A percentile compares a stretch with the other conserved stretches of the same genome.
These are phyloP conservation scores for Pichia sp. DNA, from an alignment of 1,139 yeast species.

Conservation along the genomic window DNA sequence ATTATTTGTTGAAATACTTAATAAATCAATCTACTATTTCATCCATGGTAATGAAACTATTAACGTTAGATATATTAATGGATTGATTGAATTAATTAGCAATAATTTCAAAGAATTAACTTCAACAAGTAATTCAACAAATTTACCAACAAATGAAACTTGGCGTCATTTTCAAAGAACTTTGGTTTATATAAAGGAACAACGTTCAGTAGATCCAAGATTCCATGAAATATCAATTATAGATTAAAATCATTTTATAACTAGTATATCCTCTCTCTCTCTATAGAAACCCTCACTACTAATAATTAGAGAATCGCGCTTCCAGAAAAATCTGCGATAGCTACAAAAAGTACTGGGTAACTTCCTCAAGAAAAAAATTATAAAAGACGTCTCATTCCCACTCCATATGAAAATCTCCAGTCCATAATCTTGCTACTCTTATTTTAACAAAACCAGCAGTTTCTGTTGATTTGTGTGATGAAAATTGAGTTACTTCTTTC, in stretches of 20 bases:
- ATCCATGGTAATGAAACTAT: slow-evolving; percentile 73
- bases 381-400: slow-evolving; percentile 3
- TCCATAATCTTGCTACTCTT: background rate
- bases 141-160: slow-evolving; percentile 29
- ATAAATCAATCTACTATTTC: slow-evolving; percentile 76
- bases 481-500: slow-evolving; percentile 58
- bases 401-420: no score
- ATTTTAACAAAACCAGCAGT: slow-evolving; percentile 13
- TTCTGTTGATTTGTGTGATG: slow-evolving; percentile 36
- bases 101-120: slow-evolving; percentile 65
- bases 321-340: background rate
- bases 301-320: background rate
- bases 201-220: slow-evolving; percentile 57
- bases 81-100: slow-evolving; percentile 75
- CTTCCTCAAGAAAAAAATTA: background rate
- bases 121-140: background rate
- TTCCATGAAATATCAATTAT: slow-evolving; percentile 29
- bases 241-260: no score
- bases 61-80: slow-evolving; percentile 70
- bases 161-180: slow-evolving; percentile 58
- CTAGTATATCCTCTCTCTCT: no score
- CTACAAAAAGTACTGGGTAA: background rate
- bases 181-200: slow-evolving; percentile 56
- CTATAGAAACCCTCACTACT: slow-evolving; percentile 1
- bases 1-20: slow-evolving; percentile 81